Conservation (phyloP, 129 eudicot species). For the Flaveria bidentis region DNA sequence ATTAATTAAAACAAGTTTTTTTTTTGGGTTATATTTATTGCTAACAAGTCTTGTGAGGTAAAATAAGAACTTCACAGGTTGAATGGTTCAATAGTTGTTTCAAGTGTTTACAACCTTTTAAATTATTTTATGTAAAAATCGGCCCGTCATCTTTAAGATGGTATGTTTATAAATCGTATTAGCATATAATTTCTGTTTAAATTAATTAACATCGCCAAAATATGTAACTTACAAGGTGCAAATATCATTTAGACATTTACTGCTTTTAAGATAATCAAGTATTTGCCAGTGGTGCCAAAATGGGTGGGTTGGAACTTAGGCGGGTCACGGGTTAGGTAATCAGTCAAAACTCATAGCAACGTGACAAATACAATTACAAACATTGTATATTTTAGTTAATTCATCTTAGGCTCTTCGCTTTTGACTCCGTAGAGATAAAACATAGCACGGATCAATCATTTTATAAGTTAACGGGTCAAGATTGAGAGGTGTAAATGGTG, state of each 20-base stretch:
- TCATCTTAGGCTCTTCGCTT: background rate
- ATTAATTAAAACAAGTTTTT: conserved; percentile 1
- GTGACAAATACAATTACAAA: background rate
- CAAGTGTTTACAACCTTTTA: background rate
- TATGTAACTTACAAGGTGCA: background rate
- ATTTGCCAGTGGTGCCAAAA: background rate
- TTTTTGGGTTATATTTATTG: background rate
- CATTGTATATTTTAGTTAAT: background rate
- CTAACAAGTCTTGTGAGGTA: background rate
- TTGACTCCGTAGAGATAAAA: background rate
- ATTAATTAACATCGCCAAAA: background rate
- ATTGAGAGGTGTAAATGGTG: background rate
- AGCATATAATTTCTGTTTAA: background rate
- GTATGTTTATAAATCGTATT: background rate
- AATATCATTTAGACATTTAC: background rate
- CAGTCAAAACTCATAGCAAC: background rate
- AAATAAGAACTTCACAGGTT: background rate
- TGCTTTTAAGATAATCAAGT: background rate
- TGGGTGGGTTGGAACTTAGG: background rate
- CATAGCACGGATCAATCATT: background rate
- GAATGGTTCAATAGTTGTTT: background rate
- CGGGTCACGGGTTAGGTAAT: background rate
- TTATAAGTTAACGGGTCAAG: background rate
- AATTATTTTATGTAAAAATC: background rate
- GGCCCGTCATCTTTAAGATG: background rate